These are phyloP conservation scores for Paramecium caudatum DNA, from an alignment of 73 alveolate species.

Conservation along the genomic window DNA sequence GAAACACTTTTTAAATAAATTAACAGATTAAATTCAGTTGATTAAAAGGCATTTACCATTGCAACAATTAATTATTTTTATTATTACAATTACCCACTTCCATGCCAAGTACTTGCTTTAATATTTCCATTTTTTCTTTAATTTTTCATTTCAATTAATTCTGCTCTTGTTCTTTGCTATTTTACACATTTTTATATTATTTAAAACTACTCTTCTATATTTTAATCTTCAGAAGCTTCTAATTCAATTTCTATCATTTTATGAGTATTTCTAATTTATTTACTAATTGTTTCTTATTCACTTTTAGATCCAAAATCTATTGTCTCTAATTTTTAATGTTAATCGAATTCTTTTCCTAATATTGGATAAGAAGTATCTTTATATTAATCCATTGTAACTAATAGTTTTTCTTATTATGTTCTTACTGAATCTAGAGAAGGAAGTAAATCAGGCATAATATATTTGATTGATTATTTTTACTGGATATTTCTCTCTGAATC, in stretches of 20 bases:
- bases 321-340: not conserved
- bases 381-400: not conserved
- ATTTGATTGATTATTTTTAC: not conserved
- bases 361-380: not conserved
- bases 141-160: not conserved
- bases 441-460: not conserved
- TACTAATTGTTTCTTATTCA: not conserved
- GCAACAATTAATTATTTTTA: not conserved
- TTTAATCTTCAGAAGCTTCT: not conserved
- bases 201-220: constrained; percentile 23
- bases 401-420: not conserved
- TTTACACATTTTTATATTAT: not conserved
- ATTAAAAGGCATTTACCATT: not conserved
- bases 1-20: not conserved
- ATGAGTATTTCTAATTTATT: constrained; percentile 10
- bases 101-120: constrained; percentile 62
- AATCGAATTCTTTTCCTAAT: not conserved
- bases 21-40: not conserved
- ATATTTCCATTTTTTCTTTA: not conserved
- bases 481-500: constrained; percentile 35
- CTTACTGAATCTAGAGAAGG: constrained; percentile 40
- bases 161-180: not conserved
- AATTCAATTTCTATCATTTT: constrained; percentile 27
- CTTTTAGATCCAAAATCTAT: not conserved
- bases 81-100: not conserved